phyloP scores from a whole-genome alignment of 352 stramenopile genomes.

The Phytopythium chamaehyphon region DNA sequence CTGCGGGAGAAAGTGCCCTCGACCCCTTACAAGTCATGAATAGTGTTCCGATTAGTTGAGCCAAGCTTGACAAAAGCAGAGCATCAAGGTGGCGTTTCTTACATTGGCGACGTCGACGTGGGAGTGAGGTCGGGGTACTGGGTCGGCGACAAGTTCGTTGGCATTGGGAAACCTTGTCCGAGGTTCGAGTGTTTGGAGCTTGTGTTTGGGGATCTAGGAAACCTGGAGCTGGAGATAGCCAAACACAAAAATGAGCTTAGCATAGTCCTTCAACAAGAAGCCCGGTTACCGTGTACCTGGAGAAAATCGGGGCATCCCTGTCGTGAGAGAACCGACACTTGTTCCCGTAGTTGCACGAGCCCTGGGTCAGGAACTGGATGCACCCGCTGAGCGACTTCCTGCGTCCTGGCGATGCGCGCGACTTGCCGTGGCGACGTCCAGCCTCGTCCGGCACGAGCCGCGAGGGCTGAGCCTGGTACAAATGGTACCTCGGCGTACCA shows the following conservation, averaged over 20 bases:
- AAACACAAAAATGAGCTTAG: too few species aligned
- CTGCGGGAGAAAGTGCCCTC: too few species aligned
- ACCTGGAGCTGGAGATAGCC: too few species aligned
- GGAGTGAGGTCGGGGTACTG: not conserved
- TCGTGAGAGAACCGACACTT: constrained; percentile 65
- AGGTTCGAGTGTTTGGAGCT: too few species aligned
- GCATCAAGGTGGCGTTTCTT: not conserved
- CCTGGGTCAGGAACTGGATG: constrained; percentile 36
- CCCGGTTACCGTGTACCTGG: not conserved
- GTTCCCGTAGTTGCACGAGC: constrained; percentile 42
- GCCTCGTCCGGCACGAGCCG: not conserved
- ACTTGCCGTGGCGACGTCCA: constrained; percentile 7
- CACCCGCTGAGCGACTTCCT: constrained; percentile 15
- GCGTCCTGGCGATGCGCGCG: constrained; percentile 3
- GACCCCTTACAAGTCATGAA: too few species aligned
- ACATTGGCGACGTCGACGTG: not conserved
- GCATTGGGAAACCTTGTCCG: not conserved
- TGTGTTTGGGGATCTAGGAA: too few species aligned
- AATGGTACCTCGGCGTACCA: constrained; percentile 13
- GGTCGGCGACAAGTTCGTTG: not conserved
- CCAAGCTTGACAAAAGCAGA: too few species aligned
- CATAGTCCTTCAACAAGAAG: too few species aligned
- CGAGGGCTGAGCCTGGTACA: constrained; percentile 6
- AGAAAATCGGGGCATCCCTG: constrained; percentile 1
- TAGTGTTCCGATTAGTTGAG: too few species aligned